A percentile compares a stretch with the other conserved stretches of the same genome.
Conservation (phyloP, 805 yeast species). For the Yamadazyma ubonensis region DNA sequence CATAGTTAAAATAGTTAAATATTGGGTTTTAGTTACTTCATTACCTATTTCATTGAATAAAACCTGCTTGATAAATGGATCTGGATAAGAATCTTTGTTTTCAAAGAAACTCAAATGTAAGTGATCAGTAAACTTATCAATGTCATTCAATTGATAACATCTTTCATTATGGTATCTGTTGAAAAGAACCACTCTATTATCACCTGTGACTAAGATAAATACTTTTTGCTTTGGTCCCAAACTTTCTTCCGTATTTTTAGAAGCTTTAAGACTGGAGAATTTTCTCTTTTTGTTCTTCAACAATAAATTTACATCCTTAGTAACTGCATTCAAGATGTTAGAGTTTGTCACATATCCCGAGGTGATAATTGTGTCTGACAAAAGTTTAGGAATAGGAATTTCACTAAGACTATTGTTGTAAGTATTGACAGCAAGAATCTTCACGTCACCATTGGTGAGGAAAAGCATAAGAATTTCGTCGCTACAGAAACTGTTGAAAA, state of each 20-base stretch:
- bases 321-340: constrained; percentile 29
- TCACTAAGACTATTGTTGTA: constrained; percentile 34
- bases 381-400: constrained; percentile 40
- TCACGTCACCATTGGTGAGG: constrained; percentile 68
- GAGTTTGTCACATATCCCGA: constrained; percentile 64
- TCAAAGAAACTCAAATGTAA: constrained; percentile 48
- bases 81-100: constrained; percentile 55
- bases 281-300: constrained; percentile 31
- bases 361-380: constrained; percentile 56
- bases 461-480: constrained; percentile 66
- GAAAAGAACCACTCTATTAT: constrained; percentile 67
- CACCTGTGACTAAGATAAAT: constrained; percentile 72
- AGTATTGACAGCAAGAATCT: constrained; percentile 46
- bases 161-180: constrained; percentile 53
- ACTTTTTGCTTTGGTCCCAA: constrained; percentile 35
- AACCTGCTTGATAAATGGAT: constrained; percentile 69
- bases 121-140: constrained; percentile 46
- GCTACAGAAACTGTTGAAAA: constrained; percentile 58
- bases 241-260: constrained; percentile 11
- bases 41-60: constrained; percentile 69
- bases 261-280: constrained; percentile 13
- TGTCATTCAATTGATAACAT: constrained; percentile 51
- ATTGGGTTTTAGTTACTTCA: constrained; percentile 50
- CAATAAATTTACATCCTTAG: constrained; percentile 27
- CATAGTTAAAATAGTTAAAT: constrained; percentile 67